Conservation (phyloP, 2,329 filamentous ascomycete genomes). For the Penicillium thymicola region DNA sequence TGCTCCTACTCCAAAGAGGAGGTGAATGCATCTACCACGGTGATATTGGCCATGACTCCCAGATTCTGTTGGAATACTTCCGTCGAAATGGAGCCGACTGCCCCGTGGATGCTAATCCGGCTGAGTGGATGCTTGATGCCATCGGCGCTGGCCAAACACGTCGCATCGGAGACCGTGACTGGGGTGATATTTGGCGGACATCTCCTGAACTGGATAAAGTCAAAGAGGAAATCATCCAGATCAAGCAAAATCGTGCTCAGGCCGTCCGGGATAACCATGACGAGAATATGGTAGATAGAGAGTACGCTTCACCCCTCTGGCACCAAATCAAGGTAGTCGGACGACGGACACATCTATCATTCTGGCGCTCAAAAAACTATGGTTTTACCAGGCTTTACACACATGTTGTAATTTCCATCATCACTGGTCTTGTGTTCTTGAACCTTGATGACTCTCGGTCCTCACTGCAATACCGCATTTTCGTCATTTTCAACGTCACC, state of each 20-base stretch:
- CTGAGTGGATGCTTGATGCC: conserved; percentile 53
- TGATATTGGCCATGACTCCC: conserved; percentile 51
- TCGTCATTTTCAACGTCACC: conserved; percentile 83
- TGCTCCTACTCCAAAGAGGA: conserved; percentile 54
- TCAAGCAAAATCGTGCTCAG: conserved; percentile 61
- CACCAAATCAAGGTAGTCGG: conserved; percentile 77
- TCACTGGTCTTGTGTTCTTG: conserved; percentile 77
- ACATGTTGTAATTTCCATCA: conserved; percentile 71
- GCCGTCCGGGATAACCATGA: conserved; percentile 41
- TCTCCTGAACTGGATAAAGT: conserved; percentile 66
- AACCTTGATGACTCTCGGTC: conserved; percentile 71
- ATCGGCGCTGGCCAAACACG: conserved; percentile 72
- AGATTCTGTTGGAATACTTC: conserved; percentile 53
- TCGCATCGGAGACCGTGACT: conserved; percentile 71
- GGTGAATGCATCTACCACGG: conserved; percentile 56
- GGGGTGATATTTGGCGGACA: conserved; percentile 75
- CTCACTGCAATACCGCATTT: conserved; percentile 79
- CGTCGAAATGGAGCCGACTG: conserved; percentile 52
- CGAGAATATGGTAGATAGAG: conserved; percentile 56
- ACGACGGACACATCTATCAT: conserved; percentile 69
- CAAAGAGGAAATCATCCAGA: conserved; percentile 63
- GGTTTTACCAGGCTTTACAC: conserved; percentile 84
- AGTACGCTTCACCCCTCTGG: conserved; percentile 76
- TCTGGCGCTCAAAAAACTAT: conserved; percentile 86
- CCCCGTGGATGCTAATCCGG: conserved; percentile 50